Conservation (phyloP, 1,139 yeast species). For the Kodamaea arcana region DNA sequence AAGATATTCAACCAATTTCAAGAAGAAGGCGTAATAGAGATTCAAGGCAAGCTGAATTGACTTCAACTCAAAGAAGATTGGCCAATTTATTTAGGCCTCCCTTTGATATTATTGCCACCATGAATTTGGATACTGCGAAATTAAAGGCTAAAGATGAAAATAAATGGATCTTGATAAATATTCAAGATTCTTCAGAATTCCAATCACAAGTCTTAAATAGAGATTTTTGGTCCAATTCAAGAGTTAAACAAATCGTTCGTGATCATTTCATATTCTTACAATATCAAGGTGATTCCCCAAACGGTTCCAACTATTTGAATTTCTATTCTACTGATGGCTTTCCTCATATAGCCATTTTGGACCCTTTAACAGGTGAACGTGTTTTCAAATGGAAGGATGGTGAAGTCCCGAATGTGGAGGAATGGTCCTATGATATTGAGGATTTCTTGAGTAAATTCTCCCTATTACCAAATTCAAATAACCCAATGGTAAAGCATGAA, state of each 20-base stretch:
- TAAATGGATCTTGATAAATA: conserved; percentile 84
- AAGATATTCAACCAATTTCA: conserved; percentile 8
- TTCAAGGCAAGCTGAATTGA: conserved; percentile 33
- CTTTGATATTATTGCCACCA: conserved; percentile 72
- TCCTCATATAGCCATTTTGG: conserved; percentile 91
- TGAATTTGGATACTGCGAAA: conserved; percentile 71
- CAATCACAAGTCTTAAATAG: conserved; percentile 86
- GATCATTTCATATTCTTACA: conserved; percentile 77
- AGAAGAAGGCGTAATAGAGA: conserved; percentile 29
- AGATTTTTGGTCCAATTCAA: conserved; percentile 83
- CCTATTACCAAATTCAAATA: conserved; percentile 58
- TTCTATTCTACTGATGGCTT: conserved; percentile 63
- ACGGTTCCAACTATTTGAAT: conserved; percentile 65
- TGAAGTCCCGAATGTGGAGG: conserved; percentile 50
- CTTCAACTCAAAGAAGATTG: conserved; percentile 64
- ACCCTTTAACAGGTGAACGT: conserved; percentile 93
- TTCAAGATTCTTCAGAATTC: conserved; percentile 82
- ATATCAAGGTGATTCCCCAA: conserved; percentile 71
- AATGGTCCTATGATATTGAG: conserved; percentile 59
- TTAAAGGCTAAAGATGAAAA: conserved; percentile 54
- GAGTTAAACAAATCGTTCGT: conserved; percentile 59
- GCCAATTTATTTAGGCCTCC: conserved; percentile 90
- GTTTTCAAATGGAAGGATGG: conserved; percentile 65
- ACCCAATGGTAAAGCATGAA: conserved; percentile 63
- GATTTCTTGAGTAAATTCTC: conserved; percentile 63